These are phyloP conservation scores for Pythium brachiatum DNA, from an alignment of 352 stramenopile species.

Conservation along the genomic window DNA sequence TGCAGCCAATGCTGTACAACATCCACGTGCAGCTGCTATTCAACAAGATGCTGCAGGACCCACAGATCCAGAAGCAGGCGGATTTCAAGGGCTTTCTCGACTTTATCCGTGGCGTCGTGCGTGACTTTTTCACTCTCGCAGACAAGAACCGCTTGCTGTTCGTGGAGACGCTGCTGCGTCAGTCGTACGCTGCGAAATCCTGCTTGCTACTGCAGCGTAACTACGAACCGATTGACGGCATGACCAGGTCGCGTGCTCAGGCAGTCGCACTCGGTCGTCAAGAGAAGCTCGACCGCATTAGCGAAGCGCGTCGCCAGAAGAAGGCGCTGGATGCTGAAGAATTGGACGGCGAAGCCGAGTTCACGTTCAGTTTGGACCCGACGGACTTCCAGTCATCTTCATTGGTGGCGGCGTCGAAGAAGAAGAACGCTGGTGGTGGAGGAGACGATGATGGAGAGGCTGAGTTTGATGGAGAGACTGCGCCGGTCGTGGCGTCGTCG, in stretches of 20 bases:
- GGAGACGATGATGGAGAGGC: conserved; percentile 23
- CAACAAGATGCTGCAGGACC: conserved; percentile 84
- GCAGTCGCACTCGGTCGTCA: conserved; percentile 61
- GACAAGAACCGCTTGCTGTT: conserved; percentile 83
- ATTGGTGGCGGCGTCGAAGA: conserved; percentile 27
- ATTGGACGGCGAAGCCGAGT: conserved; percentile 77
- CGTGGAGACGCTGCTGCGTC: conserved; percentile 68
- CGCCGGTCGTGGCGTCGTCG: conserved; percentile 14
- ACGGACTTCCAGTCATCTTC: conserved; percentile 62
- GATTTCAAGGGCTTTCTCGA: conserved; percentile 74
- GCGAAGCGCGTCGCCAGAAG: conserved; percentile 63
- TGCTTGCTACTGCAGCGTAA: conserved; percentile 72
- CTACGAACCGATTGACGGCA: conserved; percentile 68
- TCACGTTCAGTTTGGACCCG: conserved; percentile 63
- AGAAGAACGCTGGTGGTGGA: not conserved
- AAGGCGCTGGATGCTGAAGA: conserved; percentile 72
- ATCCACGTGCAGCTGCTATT: conserved; percentile 80
- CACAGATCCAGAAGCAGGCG: conserved; percentile 47
- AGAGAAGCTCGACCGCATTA: conserved; percentile 53
- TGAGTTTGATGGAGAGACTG: conserved; percentile 22
- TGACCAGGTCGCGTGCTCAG: conserved; percentile 59
- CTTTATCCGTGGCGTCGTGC: conserved; percentile 75
- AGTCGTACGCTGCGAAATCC: conserved; percentile 64
- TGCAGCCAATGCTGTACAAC: conserved; percentile 87
- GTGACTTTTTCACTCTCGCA: conserved; percentile 75